These are phyloP conservation scores for Cucumis cinereus DNA, from an alignment of 306 rosid genomes.

Conservation along the genomic window DNA sequence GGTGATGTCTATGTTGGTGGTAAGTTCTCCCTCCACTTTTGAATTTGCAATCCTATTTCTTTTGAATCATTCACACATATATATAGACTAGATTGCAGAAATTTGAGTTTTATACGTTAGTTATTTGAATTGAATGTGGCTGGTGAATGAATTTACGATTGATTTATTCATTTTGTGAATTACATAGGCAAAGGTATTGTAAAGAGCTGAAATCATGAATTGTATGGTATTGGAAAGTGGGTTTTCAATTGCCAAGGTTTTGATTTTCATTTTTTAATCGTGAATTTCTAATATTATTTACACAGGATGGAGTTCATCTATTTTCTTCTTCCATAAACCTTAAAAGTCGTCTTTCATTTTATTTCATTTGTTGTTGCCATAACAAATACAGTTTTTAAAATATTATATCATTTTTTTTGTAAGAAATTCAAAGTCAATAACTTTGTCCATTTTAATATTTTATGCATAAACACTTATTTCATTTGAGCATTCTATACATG, in stretches of 20 bases:
- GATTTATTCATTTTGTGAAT: neutral
- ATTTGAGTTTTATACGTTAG: neutral
- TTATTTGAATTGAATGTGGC: neutral
- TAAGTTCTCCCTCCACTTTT: constrained; percentile 27
- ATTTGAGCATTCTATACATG: too few relatives aligned
- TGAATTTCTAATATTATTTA: neutral
- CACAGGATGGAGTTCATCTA: neutral
- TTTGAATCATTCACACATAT: too few relatives aligned
- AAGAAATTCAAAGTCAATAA: too few relatives aligned
- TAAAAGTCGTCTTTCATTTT: too few relatives aligned
- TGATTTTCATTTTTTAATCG: neutral
- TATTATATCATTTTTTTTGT: too few relatives aligned
- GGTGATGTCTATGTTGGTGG: constrained; percentile 90
- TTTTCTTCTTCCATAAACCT: neutral
- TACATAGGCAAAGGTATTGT: neutral
- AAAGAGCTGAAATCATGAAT: too few relatives aligned
- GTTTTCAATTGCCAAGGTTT: neutral
- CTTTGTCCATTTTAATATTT: too few relatives aligned
- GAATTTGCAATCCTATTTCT: neutral
- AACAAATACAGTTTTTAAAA: too few relatives aligned
- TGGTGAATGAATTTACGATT: neutral
- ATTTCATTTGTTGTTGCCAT: too few relatives aligned
- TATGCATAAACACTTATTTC: too few relatives aligned
- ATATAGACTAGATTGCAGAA: neutral
- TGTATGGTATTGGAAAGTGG: neutral